Evolutionary conservation across 164 flowering plant genomes (phyloP), one percentile per base, ranked within the genome.

Genomic region (Hamamelis virginiana): DNA sequence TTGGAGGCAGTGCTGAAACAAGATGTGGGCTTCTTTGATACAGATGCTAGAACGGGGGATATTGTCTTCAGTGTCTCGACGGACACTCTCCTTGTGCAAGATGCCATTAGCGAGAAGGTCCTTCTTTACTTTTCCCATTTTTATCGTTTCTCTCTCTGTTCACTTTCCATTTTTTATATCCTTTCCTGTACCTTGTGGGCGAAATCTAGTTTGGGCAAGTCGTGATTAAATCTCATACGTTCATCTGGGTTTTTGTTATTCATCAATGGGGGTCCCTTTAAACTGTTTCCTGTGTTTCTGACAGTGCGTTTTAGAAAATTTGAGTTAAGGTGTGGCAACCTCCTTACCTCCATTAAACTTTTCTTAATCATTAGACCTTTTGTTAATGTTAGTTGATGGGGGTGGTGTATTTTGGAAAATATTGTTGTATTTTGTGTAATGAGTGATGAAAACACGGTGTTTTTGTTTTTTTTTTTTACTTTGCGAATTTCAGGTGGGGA

Each of bases 71-170:
- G 91, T 73, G 94, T 96, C 48, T 93, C 99, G 8, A 93, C 97
- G 4, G 99, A 96, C 75, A 96, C 98, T 44, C 91, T 96, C 15
- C 95, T 96, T 22, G 99, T 96, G 6, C 99, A 96, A 79, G 99
- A 96, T 73, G 99, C 99, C 76, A 96, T 96, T 59, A 93, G 98
- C 69, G 99, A 96, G 83, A 96, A 93, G 99, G 99, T 96, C 21
- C 18, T 66, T 70, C 59, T 53, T 18, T 23, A 23, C 13, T 38
- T 25, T 27, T 15, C n/a, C 28, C n/a, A 21, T 19, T 33, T 18
- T 16, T 74, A 23, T 38, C 41, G 6, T 12, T 41, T 38, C 14
- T 26, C 48, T 64, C 26, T 8, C 3, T 57, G 21, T 68, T 13
- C 45, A 9, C 19, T 41, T 1, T 52, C 10, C 21, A n/a, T n/a